phyloP scores from a whole-genome alignment of 192 early-diverging fungal species.

The Coemansia sp. region DNA sequence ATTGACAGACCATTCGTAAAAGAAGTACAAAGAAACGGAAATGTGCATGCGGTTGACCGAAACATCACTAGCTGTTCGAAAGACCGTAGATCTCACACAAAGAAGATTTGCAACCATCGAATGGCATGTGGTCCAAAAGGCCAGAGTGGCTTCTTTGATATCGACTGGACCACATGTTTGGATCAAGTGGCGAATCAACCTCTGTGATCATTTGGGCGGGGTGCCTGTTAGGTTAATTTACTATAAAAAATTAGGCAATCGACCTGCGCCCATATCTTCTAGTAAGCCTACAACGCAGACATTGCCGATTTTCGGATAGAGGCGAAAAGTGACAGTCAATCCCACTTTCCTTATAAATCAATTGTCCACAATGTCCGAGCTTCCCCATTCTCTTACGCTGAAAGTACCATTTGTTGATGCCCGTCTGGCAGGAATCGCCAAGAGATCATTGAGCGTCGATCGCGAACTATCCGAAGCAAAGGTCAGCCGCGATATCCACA shows the following conservation, averaged over 20 bases:
- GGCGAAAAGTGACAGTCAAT: background rate
- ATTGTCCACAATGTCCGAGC: constrained; percentile 3
- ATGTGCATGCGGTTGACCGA: background rate
- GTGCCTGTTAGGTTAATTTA: background rate
- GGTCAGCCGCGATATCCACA: constrained; percentile 11
- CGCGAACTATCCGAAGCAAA: constrained; percentile 36
- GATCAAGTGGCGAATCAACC: background rate
- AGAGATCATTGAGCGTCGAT: constrained; percentile 30
- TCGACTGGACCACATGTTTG: background rate
- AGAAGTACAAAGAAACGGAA: background rate
- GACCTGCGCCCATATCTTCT: background rate
- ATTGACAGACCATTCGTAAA: background rate
- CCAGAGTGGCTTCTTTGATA: background rate
- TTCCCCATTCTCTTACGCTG: constrained; percentile 25
- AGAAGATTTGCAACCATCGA: background rate
- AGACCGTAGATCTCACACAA: background rate
- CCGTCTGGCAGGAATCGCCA: constrained; percentile 26
- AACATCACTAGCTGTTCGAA: background rate
- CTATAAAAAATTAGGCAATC: background rate
- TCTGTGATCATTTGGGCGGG: background rate
- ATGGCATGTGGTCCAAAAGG: background rate
- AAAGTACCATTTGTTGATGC: constrained; percentile 28
- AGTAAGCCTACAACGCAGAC: background rate
- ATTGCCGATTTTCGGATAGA: background rate
- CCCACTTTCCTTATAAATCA: background rate